Base-by-base conservation (phyloP, 1,139 yeast genomes). In the Kurtzmaniella natalensis region DNA sequence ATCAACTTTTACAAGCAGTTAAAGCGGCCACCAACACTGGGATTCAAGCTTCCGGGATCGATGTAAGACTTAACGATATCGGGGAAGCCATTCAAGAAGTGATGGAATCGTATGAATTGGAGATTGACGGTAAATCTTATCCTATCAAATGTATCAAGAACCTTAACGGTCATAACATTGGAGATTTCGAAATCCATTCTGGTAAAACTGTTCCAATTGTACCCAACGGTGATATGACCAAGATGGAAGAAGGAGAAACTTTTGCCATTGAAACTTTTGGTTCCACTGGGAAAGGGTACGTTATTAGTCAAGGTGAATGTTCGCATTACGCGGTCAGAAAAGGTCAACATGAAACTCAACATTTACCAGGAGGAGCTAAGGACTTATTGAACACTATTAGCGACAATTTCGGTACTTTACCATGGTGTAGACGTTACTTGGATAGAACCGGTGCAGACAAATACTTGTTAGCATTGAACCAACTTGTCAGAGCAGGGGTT, bases 181-280 rank as follows among this genome's bases (percentile, higher is more conserved):
- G 76, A 24, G 89, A 81, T 36, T 88, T 71, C 60, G 71, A 70
- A 35, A 92, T 92, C 50, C 99, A 92, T 60, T 94, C 89, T 25
- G 97, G 96, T 42, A 92, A 92, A 58, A 79, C 94, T 15, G 97
- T 92, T 31, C 99, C 99, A 15, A 92, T 94, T 53, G 94, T 92
- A 28, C 83, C 89, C 52, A 86, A 85, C 50, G 92, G 89, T 9
- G 98, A 92, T 57, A 76, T 76, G 61, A 89, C 97, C 17, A 89
- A 89, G 70, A 89, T 92, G 96, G 99, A 94, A 59, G 99, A 92
- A 64, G 96, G 96, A 41, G 98, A 92, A 58, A 82, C 88, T 3
- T 92, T 87, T 69, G 99, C 99, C 37, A 89, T 94, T 52, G 99
- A 92, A 61, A 92, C 99, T 3, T 92, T 92, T 52, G 98, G 98